Conservation (phyloP, 176 grass and related monocot genomes). For the Musa beccarii region DNA sequence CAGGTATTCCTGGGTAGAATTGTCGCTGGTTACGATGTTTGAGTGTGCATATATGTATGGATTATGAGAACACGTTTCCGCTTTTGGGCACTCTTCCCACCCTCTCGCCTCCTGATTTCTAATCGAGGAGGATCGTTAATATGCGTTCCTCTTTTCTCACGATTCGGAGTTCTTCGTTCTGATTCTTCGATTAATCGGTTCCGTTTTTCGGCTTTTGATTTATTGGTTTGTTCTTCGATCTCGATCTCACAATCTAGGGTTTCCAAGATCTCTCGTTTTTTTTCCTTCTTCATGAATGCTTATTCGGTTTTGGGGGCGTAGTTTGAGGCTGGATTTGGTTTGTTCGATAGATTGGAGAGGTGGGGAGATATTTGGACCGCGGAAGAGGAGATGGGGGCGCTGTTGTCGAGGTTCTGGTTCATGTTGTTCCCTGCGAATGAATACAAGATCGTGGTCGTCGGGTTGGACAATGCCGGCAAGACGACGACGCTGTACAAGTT, state of each 20-base stretch:
- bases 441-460: slow-evolving; percentile 98
- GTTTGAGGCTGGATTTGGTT: not conserved
- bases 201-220: not conserved
- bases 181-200: not conserved
- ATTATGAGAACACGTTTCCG: too few relatives aligned
- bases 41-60: too few relatives aligned
- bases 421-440: slow-evolving; percentile 83
- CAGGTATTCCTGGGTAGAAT: too few relatives aligned
- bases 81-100: too few relatives aligned
- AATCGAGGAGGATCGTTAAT: not conserved
- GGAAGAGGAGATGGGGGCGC: slow-evolving; percentile 47
- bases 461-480: slow-evolving; percentile 93
- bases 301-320: too few relatives aligned
- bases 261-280: not conserved
- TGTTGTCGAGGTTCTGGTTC: slow-evolving; percentile 96
- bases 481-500: slow-evolving; percentile 97
- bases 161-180: not conserved
- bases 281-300: too few relatives aligned
- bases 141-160: not conserved
- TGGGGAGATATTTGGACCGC: not conserved
- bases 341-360: not conserved
- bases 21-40: too few relatives aligned
- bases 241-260: not conserved
- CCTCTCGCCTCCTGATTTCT: too few relatives aligned
- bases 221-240: not conserved